Conservation (phyloP, 768 basidiomycete species). For the Kwoniella pini region DNA sequence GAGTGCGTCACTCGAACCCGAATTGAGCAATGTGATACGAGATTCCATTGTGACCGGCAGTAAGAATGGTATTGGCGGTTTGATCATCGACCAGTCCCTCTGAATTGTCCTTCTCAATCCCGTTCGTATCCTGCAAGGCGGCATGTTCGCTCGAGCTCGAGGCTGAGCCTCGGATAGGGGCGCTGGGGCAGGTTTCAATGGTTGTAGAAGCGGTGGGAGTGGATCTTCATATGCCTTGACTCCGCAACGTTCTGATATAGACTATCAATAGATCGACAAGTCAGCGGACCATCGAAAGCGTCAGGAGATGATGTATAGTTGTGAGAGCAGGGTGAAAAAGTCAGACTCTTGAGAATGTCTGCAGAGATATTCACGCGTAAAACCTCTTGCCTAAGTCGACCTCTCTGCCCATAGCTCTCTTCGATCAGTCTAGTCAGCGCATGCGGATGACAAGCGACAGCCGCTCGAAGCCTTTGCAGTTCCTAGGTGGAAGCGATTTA, state of each 20-base stretch:
- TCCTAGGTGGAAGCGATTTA: too few relatives aligned
- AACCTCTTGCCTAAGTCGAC: slow-evolving; percentile 19
- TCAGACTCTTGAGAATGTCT: too few relatives aligned
- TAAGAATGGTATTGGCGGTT: slow-evolving; percentile 30
- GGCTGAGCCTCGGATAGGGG: slow-evolving; percentile 4
- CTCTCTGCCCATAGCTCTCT: slow-evolving; percentile 36
- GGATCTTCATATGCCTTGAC: background rate
- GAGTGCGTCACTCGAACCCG: too few relatives aligned
- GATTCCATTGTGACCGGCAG: background rate
- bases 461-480: slow-evolving; percentile 32
- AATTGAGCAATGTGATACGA: too few relatives aligned
- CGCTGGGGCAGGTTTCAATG: slow-evolving; percentile 21
- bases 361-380: slow-evolving; percentile 26
- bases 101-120: background rate
- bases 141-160: slow-evolving; percentile 14
- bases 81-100: slow-evolving; percentile 22
- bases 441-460: slow-evolving; percentile 44
- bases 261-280: background rate
- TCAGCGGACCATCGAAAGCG: too few relatives aligned
- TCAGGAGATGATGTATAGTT: too few relatives aligned
- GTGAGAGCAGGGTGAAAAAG: too few relatives aligned
- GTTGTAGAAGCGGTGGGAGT: slow-evolving; percentile 26
- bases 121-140: slow-evolving; percentile 16
- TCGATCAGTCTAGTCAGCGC: slow-evolving; percentile 36
- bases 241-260: background rate